Evolutionary conservation across 495 filamentous ascomycete genomes (phyloP), one percentile per base, ranked within the genome.

Genomic region (Hapsidospora chrysogenum): DNA sequence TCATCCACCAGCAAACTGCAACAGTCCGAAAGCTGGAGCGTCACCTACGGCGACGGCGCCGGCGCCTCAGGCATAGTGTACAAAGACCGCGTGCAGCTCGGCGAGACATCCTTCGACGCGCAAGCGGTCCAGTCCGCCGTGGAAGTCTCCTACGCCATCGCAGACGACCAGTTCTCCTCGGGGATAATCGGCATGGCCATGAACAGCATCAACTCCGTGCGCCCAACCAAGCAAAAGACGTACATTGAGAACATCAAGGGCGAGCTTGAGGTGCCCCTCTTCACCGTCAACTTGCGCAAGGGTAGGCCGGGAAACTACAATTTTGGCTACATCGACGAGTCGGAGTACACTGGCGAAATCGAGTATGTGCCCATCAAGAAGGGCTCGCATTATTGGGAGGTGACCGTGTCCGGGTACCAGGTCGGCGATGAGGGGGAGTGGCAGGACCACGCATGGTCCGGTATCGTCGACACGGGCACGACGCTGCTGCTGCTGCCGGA

Each of bases 161-260:
- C 52, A 16, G 39, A 58, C 29, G 72, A 80, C 43, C 58, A 54
- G 35, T 57, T 63, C 45, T 73, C 63, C 45, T 78, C 82, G 37
- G 80, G 80, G 29, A 62, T 85, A 5, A 58, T 85, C 9, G 79
- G 80, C 31, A 64, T 83, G 10, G 73, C 70, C 17, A 81, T 81
- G 54, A 72, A 67, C 58, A 34, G 67, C 27, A 60, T 61, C 13
- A 76, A 78, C 41, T 76, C 87, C 33, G 59, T 95, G 38, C 61
- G 71, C 29, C 79, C 76, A 35, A 74, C 92, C 17, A 79, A 82
- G 37, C 72, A 77, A 37, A 93, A 92, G 50, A 80, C 79, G 1
- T 83, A 83, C 7, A 65, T 96, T 16, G 85, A 95, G 50, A 80
- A 86, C 49, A 82, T 97, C 41, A 86, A 85, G 1, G 86, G 95